Evolutionary conservation across 164 flowering plant genomes (phyloP).

Genomic region (Stephania yunnanensis): DNA sequence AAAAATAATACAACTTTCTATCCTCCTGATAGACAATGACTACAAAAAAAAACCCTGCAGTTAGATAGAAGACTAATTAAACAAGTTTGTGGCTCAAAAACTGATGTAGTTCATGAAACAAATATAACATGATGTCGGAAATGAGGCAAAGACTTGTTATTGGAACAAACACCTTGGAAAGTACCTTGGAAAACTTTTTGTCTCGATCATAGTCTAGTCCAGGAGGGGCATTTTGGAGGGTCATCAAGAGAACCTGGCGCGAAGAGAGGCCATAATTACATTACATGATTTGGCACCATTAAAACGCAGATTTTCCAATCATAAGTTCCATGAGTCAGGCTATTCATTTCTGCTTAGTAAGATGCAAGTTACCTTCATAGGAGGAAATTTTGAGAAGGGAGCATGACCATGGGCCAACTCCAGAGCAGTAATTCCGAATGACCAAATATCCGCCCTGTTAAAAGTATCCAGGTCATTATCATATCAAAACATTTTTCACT

Average conservation of each 20-base stretch:
- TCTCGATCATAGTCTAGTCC: slow-evolving; percentile 98
- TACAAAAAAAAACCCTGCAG: no score
- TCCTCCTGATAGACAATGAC: background rate
- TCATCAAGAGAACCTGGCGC: slow-evolving; percentile 44
- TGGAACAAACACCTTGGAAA: background rate
- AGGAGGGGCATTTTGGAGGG: slow-evolving; percentile 53
- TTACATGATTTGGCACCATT: background rate
- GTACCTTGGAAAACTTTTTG: slow-evolving; percentile 88
- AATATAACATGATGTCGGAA: background rate
- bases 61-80: background rate
- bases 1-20: background rate
- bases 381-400: slow-evolving; percentile 62
- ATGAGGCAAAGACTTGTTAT: background rate
- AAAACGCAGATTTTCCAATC: background rate
- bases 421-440: slow-evolving; percentile 57
- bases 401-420: slow-evolving; percentile 69
- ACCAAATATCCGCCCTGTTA: slow-evolving; percentile 61
- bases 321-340: background rate
- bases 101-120: background rate
- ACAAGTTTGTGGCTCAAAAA: background rate
- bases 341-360: background rate
- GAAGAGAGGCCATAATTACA: background rate
- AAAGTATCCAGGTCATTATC: background rate
- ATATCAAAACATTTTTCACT: background rate
- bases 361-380: slow-evolving; percentile 41